A percentile compares a stretch with the other conserved stretches of the same genome.
phyloP scores from a whole-genome alignment of 2,329 filamentous ascomycete genomes.

The Aspergillus hortae region DNA sequence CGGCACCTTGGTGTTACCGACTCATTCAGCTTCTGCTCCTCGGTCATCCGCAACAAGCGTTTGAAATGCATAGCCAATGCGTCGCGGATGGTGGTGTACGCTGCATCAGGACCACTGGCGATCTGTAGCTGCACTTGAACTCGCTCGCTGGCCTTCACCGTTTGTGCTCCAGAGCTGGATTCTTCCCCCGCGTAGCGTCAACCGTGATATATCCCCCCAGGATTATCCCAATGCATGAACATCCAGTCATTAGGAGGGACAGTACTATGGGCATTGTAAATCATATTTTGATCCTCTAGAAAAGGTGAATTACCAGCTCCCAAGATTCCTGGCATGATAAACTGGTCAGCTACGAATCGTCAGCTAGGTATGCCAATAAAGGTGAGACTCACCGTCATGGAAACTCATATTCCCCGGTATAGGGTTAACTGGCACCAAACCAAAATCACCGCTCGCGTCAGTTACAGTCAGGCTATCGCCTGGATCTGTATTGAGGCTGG shows the following conservation, averaged over 20 bases:
- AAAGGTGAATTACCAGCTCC: neutral
- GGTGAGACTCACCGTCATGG: conserved; percentile 1
- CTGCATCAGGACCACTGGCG: too few species aligned
- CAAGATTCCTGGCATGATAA: neutral
- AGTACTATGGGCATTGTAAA: neutral
- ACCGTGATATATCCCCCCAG: neutral
- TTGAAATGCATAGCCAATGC: too few species aligned
- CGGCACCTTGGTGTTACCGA: too few species aligned
- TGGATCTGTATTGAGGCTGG: neutral
- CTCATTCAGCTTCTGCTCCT: too few species aligned
- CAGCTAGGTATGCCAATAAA: neutral
- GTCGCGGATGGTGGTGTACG: too few species aligned
- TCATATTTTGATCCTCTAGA: neutral
- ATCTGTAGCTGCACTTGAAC: too few species aligned
- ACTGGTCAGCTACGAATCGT: neutral
- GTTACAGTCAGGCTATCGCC: neutral
- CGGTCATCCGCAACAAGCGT: too few species aligned
- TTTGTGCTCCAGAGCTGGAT: too few species aligned
- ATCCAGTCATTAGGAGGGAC: neutral
- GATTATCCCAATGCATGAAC: neutral
- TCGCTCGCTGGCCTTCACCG: too few species aligned
- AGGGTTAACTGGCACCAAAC: neutral
- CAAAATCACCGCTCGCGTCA: neutral
- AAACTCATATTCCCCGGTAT: neutral
- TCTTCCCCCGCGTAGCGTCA: too few species aligned